Conservation (phyloP, 2,329 filamentous ascomycete genomes). For the Chaetomium sp. region DNA sequence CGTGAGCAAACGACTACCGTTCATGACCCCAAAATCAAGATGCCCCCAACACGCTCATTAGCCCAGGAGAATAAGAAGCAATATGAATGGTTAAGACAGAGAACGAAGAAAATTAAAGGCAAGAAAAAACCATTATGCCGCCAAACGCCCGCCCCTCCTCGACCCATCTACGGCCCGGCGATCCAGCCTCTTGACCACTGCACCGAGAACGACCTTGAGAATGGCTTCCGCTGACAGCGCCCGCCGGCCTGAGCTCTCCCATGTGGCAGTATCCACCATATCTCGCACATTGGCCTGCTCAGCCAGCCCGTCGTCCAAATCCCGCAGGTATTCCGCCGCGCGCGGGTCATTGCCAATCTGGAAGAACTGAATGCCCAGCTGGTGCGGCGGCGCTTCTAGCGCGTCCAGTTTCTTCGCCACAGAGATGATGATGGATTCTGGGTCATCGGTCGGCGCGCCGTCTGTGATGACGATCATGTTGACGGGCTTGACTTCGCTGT, state of each 20-base stretch:
- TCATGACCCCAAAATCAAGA: no score
- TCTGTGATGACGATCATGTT: conserved; percentile 95
- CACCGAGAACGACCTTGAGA: conserved; percentile 75
- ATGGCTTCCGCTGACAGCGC: conserved; percentile 62
- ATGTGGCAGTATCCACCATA: conserved; percentile 88
- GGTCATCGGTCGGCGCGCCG: conserved; percentile 73
- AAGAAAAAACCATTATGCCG: neutral
- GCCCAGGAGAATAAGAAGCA: no score
- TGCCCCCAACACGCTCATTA: no score
- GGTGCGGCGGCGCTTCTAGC: conserved; percentile 65
- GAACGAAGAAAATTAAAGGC: neutral
- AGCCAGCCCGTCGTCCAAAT: conserved; percentile 68
- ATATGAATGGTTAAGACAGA: neutral
- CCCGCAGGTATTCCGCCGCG: conserved; percentile 59
- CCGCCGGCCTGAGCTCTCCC: conserved; percentile 38
- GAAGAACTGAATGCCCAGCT: conserved; percentile 93
- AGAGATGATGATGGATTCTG: conserved; percentile 60
- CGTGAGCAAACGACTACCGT: no score
- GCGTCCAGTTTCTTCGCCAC: conserved; percentile 65
- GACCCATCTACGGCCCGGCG: conserved; percentile 28
- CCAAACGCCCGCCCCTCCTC: neutral
- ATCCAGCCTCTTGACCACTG: conserved; percentile 63
- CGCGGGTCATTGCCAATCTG: conserved; percentile 71
- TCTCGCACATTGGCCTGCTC: conserved; percentile 59
- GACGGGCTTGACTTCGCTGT: conserved; percentile 36